Base-by-base conservation (phyloP, 75 land plant species). In the Cryptomeria japonica region DNA sequence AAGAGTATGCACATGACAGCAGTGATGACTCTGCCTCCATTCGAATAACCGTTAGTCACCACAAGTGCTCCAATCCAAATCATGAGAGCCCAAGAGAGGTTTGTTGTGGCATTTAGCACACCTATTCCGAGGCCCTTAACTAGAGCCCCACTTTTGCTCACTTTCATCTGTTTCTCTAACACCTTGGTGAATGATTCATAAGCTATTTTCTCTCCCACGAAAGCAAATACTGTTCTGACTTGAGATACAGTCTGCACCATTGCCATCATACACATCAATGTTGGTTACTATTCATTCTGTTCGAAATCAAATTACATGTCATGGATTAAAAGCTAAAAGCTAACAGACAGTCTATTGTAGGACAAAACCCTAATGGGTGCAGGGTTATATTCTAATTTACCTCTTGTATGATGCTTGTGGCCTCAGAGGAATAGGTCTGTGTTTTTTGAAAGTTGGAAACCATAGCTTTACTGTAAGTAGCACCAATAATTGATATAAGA, bases 21-120 rank as follows among this genome's bases (percentile, higher is more conserved):
- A 37, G 95, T 93, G 78, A 95, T 88, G 16, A 92, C 91, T 11
- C 92, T 89, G 58, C 93, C 95, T 86, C 95, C 96, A n/a, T 86
- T 87, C 16, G 96, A 46, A 75, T 82, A 86, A 44, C 84, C 85
- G 25, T 84, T 84, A 37, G 86, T 78, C 1, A 95, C 92, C 11
- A 93, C 89, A 36, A 91, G 85, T 47, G 93, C 92, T 84, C 92
- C 92, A 70, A 91, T 83, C 93, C 93, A 94, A 39, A 94, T 89
- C 58, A 94, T 90, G 49, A 93, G 86, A 87, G 93, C 92, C 94
- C 93, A 94, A 53, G 86, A 88, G 47, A 90, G 82, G 91, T 91
- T 88, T 16, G 88, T 87, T 12, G 90, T 88, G 38, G 91, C 73
- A 75, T 94, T 90, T 15, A 89, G 89, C 39, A 86, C 84, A 10